Evolutionary conservation across 768 basidiomycete genomes (phyloP).

Genomic region (Pisolithus orientalis): DNA sequence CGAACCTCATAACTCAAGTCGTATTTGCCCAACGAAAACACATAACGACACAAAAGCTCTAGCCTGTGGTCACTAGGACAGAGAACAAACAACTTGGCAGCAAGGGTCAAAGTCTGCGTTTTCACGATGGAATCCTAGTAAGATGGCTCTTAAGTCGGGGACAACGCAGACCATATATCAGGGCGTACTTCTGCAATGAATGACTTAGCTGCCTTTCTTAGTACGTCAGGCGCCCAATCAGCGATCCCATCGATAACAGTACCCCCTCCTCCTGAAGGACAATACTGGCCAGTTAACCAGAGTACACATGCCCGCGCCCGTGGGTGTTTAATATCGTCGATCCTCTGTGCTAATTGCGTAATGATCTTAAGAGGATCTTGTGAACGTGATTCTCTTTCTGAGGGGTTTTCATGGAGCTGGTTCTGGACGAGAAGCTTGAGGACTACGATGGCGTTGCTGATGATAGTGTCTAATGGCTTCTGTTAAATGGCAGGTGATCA

Average conservation of each 20-base stretch:
- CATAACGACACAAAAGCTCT: conserved; percentile 56
- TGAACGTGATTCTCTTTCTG: conserved; percentile 19
- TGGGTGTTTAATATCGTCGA: conserved; percentile 75
- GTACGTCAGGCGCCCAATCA: conserved; percentile 83
- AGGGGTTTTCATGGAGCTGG: conserved; percentile 38
- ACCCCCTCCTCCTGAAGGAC: conserved; percentile 33
- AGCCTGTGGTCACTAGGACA: conserved; percentile 48
- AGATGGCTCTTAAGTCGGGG: not conserved
- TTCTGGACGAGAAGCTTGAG: conserved; percentile 80
- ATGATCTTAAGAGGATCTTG: conserved; percentile 59
- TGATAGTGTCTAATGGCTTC: conserved; percentile 54
- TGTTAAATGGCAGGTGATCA: not conserved
- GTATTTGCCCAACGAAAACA: conserved; percentile 81
- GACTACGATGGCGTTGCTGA: conserved; percentile 77
- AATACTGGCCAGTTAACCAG: conserved; percentile 92
- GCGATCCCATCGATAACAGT: conserved; percentile 50
- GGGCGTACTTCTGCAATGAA: conserved; percentile 63
- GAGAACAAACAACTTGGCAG: conserved; percentile 75
- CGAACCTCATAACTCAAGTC: conserved; percentile 87
- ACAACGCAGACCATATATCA: not conserved
- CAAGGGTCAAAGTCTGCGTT: conserved; percentile 79
- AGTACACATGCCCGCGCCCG: conserved; percentile 82
- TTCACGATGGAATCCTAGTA: conserved; percentile 61
- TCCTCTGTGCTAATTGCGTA: conserved; percentile 65
- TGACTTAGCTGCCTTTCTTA: conserved; percentile 70